Evolutionary conservation across 345 rosid genomes (phyloP).

Genomic region (Eucalyptus virginea): DNA sequence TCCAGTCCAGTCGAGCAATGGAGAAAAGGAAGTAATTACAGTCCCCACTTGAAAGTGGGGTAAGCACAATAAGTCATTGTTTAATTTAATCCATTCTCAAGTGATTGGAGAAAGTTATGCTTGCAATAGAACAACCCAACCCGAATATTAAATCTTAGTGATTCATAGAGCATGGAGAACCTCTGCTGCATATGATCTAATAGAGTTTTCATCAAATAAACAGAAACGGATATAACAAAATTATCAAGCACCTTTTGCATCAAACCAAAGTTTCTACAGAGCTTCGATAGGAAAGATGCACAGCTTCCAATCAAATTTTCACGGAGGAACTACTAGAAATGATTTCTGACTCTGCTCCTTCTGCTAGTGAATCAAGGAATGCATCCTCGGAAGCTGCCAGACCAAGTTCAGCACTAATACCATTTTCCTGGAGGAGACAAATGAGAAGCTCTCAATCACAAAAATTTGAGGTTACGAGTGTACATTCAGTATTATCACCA

Average conservation of each 20-base stretch:
- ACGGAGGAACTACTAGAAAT: constrained; percentile 48
- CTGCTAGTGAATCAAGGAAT: constrained; percentile 67
- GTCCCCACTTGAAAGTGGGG: not conserved
- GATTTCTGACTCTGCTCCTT: constrained; percentile 87
- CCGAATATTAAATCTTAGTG: not conserved
- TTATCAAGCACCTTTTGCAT: constrained; percentile 62
- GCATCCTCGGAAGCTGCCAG: constrained; percentile 94
- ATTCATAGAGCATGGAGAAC: not conserved
- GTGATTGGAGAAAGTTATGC: not conserved
- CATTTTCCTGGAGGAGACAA: constrained; percentile 39
- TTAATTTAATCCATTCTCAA: not conserved
- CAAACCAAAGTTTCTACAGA: constrained; percentile 74
- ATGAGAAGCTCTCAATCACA: not conserved
- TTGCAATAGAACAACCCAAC: not conserved
- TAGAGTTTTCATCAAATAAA: not conserved
- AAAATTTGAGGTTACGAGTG: not conserved
- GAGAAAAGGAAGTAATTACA: not conserved
- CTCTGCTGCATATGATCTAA: not conserved
- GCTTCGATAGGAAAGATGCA: constrained; percentile 79
- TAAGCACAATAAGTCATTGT: not conserved
- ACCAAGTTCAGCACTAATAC: constrained; percentile 90
- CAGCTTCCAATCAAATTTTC: constrained; percentile 74
- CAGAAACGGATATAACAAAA: not conserved
- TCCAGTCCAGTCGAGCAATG: not conserved
- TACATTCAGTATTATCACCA: not conserved